Percentiles rank a stretch among this genome's conserved stretches.
These are phyloP conservation scores for Aureococcus anophagefferens DNA, from an alignment of 108 stramenopile species.

Conservation along the genomic window DNA sequence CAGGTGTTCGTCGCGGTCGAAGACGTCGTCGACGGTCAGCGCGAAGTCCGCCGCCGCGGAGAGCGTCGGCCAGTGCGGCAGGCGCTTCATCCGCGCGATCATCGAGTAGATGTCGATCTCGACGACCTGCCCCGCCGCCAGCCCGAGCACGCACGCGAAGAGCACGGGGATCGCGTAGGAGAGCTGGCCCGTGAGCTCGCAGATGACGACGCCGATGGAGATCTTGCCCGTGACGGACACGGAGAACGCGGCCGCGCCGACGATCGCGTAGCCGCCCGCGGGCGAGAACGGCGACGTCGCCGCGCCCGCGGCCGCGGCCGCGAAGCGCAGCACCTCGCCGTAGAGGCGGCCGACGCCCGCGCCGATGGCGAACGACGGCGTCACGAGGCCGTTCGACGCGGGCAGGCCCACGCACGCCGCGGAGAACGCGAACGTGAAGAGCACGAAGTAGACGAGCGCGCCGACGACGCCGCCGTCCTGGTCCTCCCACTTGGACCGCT, in stretches of 20 bases:
- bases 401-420: conserved; percentile 16
- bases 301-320: neutral
- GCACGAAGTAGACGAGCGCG: conserved; percentile 14
- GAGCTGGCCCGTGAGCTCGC: conserved; percentile 39
- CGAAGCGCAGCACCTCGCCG: conserved; percentile 19
- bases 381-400: conserved; percentile 37
- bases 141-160: conserved; percentile 12
- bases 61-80: conserved; percentile 24
- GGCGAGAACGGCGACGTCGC: neutral
- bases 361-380: conserved; percentile 31
- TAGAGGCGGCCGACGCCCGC: conserved; percentile 32
- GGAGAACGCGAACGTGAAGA: conserved; percentile 11
- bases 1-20: conserved; percentile 5
- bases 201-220: conserved; percentile 32
- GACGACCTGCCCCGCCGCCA: conserved; percentile 5
- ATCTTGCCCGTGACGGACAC: conserved; percentile 32
- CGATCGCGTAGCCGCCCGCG: conserved; percentile 31
- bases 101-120: conserved; percentile 11
- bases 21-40: conserved; percentile 14
- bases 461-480: conserved; percentile 5
- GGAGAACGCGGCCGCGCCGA: conserved; percentile 33
- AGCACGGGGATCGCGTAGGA: conserved; percentile 28
- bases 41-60: conserved; percentile 9
- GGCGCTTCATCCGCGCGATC: conserved; percentile 16
- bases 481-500: neutral